Percentiles rank a stretch among this genome's conserved stretches.
Evolutionary conservation across 202 grass and related monocot species (phyloP).

Genomic region (Miscanthus sacchariflorus): DNA sequence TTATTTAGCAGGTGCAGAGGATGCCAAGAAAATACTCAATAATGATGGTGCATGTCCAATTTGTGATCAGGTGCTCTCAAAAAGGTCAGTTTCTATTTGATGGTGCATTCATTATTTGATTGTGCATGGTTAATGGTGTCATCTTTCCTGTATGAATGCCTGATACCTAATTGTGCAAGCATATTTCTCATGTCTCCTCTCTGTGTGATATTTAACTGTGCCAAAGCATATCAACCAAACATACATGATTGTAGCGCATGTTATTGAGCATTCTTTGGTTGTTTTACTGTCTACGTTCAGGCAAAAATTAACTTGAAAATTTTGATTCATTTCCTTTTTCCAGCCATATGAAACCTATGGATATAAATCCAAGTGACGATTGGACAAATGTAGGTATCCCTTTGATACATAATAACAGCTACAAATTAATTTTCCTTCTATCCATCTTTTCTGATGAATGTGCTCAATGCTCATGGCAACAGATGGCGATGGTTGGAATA

Average conservation of each 20-base stretch:
- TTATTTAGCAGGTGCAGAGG: conserved; percentile 68
- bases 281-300: conserved; percentile 22
- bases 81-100: conserved; percentile 61
- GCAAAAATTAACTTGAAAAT: conserved; percentile 14
- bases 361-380: conserved; percentile 84
- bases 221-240: conserved; percentile 11
- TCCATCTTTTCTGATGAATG: background rate
- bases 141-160: background rate
- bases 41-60: conserved; percentile 87
- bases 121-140: background rate
- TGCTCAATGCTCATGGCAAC: conserved; percentile 42
- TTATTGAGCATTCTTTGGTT: background rate
- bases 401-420: background rate
- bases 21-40: conserved; percentile 89
- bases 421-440: conserved; percentile 9
- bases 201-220: conserved; percentile 1
- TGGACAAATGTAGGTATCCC: conserved; percentile 82
- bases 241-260: conserved; percentile 26
- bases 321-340: conserved; percentile 41
- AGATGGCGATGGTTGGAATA: conserved; percentile 91
- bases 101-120: conserved; percentile 12
- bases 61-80: conserved; percentile 93
- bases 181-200: conserved; percentile 17
- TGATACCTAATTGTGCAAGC: background rate
- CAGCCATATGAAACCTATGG: conserved; percentile 81